Evolutionary conservation across 2,329 filamentous ascomycete species (phyloP).

Genomic region (Colletotrichum eremochloae): DNA sequence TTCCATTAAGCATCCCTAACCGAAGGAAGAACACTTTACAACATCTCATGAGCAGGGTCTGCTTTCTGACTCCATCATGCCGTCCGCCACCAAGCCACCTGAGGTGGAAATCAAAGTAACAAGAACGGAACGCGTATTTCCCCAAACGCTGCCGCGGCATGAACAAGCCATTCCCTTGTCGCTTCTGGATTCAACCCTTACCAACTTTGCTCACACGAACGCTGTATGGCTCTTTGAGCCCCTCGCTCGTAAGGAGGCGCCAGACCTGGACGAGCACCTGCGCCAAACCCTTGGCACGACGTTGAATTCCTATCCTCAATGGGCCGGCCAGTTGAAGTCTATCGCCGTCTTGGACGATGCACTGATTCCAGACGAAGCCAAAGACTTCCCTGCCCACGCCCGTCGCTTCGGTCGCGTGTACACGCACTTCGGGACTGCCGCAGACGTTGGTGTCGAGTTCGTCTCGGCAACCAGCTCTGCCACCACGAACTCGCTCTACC

Average conservation of each 20-base stretch:
- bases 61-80: not conserved
- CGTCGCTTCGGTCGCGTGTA: not conserved
- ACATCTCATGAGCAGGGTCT: not conserved
- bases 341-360: not conserved
- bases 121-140: not conserved
- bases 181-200: not conserved
- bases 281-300: not conserved
- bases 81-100: not conserved
- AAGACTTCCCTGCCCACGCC: not conserved
- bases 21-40: not conserved
- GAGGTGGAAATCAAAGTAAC: not conserved
- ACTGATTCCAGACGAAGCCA: not conserved
- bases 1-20: not conserved
- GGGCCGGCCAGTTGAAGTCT: not conserved
- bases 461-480: not conserved
- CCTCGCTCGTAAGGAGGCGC: not conserved
- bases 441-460: not conserved
- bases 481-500: not conserved
- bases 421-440: not conserved
- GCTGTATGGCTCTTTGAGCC: not conserved
- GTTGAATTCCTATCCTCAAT: not conserved
- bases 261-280: not conserved
- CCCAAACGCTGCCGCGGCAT: not conserved
- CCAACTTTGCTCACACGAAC: not conserved
- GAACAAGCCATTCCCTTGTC: not conserved